A percentile compares a stretch with the other conserved stretches of the same genome.
phyloP scores from a whole-genome alignment of 805 yeast species.

The Cyberlindnera lachancei region DNA sequence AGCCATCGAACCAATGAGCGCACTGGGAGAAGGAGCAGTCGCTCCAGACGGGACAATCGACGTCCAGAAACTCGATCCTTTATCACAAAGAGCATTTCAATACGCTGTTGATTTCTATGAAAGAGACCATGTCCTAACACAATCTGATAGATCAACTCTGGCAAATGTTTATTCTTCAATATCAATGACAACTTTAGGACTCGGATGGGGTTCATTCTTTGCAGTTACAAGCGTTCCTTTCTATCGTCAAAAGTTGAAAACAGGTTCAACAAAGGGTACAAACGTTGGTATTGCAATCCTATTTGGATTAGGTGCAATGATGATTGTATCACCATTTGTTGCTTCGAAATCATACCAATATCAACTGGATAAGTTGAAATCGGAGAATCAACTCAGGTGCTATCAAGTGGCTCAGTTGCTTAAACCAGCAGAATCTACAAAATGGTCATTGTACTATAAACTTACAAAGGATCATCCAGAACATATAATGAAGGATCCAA shows the following conservation, averaged over 20 bases:
- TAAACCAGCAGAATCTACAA: constrained; percentile 26
- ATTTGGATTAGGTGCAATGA: constrained; percentile 34
- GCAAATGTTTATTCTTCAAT: constrained; percentile 31
- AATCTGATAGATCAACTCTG: constrained; percentile 35
- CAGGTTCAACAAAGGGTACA: constrained; percentile 29
- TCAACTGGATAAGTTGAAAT: constrained; percentile 25
- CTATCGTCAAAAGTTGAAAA: constrained; percentile 25
- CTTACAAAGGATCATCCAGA: constrained; percentile 44
- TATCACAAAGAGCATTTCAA: constrained; percentile 28
- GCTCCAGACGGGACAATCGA: constrained; percentile 6
- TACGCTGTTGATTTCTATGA: constrained; percentile 43
- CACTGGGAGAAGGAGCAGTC: constrained; percentile 2
- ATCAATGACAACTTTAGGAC: constrained; percentile 26
- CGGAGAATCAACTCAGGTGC: constrained; percentile 27
- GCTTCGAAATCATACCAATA: constrained; percentile 25
- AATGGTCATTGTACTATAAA: constrained; percentile 47
- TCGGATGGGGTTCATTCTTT: constrained; percentile 36
- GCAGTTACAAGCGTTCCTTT: constrained; percentile 38
- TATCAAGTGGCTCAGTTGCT: constrained; percentile 24
- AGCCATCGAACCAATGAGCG: too few species aligned
- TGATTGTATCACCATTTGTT: constrained; percentile 26
- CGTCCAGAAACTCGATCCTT: constrained; percentile 10
- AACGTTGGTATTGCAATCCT: constrained; percentile 35
- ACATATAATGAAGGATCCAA: constrained; percentile 50
- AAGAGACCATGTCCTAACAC: constrained; percentile 35